These are phyloP conservation scores for Volvox africanus DNA, from an alignment of 139 green algal genomes.

Conservation along the genomic window DNA sequence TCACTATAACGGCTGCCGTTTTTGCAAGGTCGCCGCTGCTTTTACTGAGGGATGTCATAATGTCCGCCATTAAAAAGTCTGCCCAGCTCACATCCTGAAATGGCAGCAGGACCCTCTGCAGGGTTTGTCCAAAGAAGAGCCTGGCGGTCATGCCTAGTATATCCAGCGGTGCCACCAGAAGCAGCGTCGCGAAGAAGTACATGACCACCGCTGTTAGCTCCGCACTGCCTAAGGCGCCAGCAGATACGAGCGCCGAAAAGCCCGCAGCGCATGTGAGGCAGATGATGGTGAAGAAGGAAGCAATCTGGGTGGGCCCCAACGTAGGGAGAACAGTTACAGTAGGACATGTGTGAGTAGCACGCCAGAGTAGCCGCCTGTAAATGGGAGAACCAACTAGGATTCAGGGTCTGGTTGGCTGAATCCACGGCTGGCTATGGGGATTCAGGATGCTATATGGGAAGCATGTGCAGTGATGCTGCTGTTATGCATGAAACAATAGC, in stretches of 20 bases:
- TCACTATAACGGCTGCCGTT: slow-evolving; percentile 64
- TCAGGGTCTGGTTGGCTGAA: too few species aligned
- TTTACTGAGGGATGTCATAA: slow-evolving; percentile 94
- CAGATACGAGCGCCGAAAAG: slow-evolving; percentile 35
- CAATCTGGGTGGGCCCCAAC: slow-evolving; percentile 46
- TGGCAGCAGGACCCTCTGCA: slow-evolving; percentile 76
- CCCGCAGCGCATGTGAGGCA: slow-evolving; percentile 50
- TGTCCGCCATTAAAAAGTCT: slow-evolving; percentile 97
- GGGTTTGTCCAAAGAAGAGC: slow-evolving; percentile 74
- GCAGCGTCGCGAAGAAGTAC: slow-evolving; percentile 57
- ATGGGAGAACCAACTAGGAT: too few species aligned
- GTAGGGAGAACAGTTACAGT: background rate
- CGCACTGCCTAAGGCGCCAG: background rate
- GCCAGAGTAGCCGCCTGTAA: background rate
- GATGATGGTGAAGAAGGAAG: slow-evolving; percentile 54
- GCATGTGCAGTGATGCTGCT: too few species aligned
- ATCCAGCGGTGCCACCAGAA: slow-evolving; percentile 68
- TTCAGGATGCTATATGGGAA: too few species aligned
- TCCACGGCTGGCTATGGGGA: too few species aligned
- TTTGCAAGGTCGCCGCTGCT: slow-evolving; percentile 81
- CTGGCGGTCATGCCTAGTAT: slow-evolving; percentile 54
- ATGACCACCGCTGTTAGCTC: slow-evolving; percentile 62
- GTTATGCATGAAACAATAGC: too few species aligned
- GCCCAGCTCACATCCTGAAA: slow-evolving; percentile 86
- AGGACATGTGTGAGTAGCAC: too few species aligned